Percentiles rank a stretch among this genome's conserved stretches.
phyloP scores from a whole-genome alignment of 371 early-diverging fungal genomes.

The Syncephalastrum sp. region DNA sequence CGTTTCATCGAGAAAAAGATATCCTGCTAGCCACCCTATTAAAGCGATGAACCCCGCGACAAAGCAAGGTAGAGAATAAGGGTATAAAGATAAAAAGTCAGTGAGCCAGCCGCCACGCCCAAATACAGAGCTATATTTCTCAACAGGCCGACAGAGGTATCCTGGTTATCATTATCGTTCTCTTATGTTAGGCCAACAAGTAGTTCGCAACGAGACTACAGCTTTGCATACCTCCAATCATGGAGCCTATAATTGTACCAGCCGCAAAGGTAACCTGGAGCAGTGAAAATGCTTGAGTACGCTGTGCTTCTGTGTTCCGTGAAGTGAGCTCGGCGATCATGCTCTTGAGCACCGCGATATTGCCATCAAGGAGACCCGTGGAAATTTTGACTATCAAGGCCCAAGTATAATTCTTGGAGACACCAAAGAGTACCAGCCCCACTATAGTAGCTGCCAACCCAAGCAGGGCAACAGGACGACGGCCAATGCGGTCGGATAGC shows the following conservation, averaged over 20 bases:
- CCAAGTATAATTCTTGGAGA: constrained; percentile 64
- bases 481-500: constrained; percentile 64
- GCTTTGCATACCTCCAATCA: constrained; percentile 2
- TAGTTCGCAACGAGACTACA: background rate
- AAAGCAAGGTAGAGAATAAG: constrained; percentile 86
- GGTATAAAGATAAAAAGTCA: constrained; percentile 63
- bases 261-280: constrained; percentile 47
- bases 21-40: constrained; percentile 65
- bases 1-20: constrained; percentile 78
- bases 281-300: constrained; percentile 54
- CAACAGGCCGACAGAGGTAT: constrained; percentile 73
- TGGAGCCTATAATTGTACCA: constrained; percentile 4
- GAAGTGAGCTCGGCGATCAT: constrained; percentile 84
- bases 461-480: constrained; percentile 78
- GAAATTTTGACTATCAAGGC: constrained; percentile 67
- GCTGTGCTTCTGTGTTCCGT: constrained; percentile 73
- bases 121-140: constrained; percentile 67
- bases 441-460: constrained; percentile 77
- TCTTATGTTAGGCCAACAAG: background rate
- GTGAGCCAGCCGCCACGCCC: constrained; percentile 44
- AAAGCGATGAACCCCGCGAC: constrained; percentile 62
- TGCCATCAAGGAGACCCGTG: constrained; percentile 77
- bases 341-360: constrained; percentile 81
- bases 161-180: constrained; percentile 18
- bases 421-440: constrained; percentile 73